These are phyloP conservation scores for Syncephalastrum contaminatum DNA, from an alignment of 371 early-diverging fungal species.

Conservation along the genomic window DNA sequence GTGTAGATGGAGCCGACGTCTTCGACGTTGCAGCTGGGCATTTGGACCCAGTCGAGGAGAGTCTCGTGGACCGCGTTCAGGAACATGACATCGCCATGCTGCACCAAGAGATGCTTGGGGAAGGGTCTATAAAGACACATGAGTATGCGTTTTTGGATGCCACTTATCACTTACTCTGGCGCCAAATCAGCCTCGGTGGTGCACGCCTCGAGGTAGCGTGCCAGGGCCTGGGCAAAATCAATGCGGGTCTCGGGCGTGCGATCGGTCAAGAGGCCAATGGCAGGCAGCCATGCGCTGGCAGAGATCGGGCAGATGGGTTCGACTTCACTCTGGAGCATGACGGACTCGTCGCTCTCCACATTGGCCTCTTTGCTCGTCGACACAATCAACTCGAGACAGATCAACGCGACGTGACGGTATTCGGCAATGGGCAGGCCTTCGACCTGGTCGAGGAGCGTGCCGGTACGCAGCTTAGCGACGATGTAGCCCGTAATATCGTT, in stretches of 20 bases:
- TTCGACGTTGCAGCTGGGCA: slow-evolving; percentile 46
- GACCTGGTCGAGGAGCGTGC: slow-evolving; percentile 38
- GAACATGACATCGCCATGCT: slow-evolving; percentile 49
- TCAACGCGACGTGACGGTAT: slow-evolving; percentile 49
- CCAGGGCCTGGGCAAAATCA: slow-evolving; percentile 30
- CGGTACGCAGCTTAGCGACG: slow-evolving; percentile 59
- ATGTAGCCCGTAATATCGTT: slow-evolving; percentile 79
- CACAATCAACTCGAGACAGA: slow-evolving; percentile 41
- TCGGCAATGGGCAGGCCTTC: slow-evolving; percentile 49
- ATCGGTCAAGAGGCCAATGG: slow-evolving; percentile 35
- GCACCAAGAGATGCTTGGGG: slow-evolving; percentile 19
- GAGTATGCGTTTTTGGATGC: neutral
- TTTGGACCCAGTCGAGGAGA: slow-evolving; percentile 57
- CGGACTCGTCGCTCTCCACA: slow-evolving; percentile 8
- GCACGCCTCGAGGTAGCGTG: slow-evolving; percentile 35
- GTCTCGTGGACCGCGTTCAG: slow-evolving; percentile 53
- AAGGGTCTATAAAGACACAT: slow-evolving; percentile 3
- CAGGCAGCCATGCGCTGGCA: slow-evolving; percentile 40
- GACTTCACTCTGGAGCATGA: neutral
- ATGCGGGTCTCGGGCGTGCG: slow-evolving; percentile 28
- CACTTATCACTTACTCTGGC: slow-evolving; percentile 24
- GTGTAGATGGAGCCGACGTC: slow-evolving; percentile 62
- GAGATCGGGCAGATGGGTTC: slow-evolving; percentile 11
- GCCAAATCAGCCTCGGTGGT: slow-evolving; percentile 26
- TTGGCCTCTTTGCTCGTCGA: slow-evolving; percentile 17